Conservation (phyloP, 2,329 filamentous ascomycete genomes). For the Fusarium papillatum region DNA sequence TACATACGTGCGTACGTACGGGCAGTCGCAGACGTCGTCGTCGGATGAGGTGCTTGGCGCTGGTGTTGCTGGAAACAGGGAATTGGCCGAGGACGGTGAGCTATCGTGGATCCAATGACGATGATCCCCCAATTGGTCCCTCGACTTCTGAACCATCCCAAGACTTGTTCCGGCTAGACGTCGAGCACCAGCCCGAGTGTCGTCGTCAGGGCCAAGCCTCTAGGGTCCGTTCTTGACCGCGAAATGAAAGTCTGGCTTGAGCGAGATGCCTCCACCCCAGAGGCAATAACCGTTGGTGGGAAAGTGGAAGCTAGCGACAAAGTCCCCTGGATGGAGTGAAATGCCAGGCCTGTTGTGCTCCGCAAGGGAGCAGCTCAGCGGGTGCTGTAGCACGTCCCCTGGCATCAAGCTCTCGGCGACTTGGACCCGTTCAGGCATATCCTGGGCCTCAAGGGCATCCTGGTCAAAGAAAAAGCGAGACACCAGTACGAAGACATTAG, state of each 20-base stretch:
- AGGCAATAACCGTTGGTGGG: conserved; percentile 34
- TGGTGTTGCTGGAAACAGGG: conserved; percentile 34
- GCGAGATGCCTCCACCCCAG: conserved; percentile 34
- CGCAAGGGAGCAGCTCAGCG: conserved; percentile 19
- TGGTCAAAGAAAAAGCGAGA: not conserved
- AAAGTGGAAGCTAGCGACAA: conserved; percentile 34
- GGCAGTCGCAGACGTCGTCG: conserved; percentile 14
- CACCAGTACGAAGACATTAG: not conserved
- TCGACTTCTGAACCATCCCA: conserved; percentile 8
- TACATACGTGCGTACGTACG: not conserved
- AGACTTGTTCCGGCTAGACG: conserved; percentile 15
- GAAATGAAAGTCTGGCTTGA: conserved; percentile 35
- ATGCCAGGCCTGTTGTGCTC: conserved; percentile 31
- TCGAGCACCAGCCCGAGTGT: conserved; percentile 12
- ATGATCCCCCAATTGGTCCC: conserved; percentile 16
- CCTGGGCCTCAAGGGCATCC: conserved; percentile 23
- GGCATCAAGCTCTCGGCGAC: conserved; percentile 34
- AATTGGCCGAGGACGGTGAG: conserved; percentile 29
- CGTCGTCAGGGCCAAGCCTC: conserved; percentile 16
- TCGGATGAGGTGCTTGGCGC: conserved; percentile 33
- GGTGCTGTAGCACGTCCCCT: conserved; percentile 4
- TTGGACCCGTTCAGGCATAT: conserved; percentile 36
- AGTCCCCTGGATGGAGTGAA: conserved; percentile 36
- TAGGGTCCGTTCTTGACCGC: conserved; percentile 18
- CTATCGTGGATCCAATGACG: conserved; percentile 27